A percentile compares a stretch with the other conserved stretches of the same genome.
phyloP scores from a whole-genome alignment of 31 red algal species.

The Asparagopsis taxiformis region DNA sequence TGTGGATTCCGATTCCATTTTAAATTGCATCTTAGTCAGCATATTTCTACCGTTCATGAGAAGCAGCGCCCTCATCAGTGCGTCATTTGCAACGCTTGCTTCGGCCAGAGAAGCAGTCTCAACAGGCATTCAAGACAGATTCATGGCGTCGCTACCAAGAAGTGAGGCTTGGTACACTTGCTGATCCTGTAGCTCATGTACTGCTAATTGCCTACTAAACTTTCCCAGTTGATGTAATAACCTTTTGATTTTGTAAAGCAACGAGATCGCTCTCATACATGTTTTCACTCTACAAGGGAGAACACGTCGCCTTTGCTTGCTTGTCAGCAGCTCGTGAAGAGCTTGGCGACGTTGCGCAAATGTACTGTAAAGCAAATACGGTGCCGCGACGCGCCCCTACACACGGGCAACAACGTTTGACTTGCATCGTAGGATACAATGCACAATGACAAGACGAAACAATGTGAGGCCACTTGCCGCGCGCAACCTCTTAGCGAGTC shows the following conservation, averaged over 20 bases:
- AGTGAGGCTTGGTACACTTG: neutral
- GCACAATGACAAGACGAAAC: too few species aligned
- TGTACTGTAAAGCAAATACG: too few species aligned
- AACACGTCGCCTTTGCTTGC: too few species aligned
- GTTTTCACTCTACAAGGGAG: too few species aligned
- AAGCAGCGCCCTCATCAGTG: slow-evolving; percentile 66
- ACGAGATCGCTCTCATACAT: too few species aligned
- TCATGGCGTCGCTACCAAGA: slow-evolving; percentile 38
- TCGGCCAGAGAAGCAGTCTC: slow-evolving; percentile 49
- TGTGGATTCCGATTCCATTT: slow-evolving; percentile 66
- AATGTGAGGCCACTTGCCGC: too few species aligned
- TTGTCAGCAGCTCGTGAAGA: too few species aligned
- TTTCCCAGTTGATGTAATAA: neutral
- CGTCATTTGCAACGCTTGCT: slow-evolving; percentile 46
- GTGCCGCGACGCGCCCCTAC: too few species aligned
- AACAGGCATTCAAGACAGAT: slow-evolving; percentile 67
- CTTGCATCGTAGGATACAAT: too few species aligned
- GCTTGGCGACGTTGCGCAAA: too few species aligned
- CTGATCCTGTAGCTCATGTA: neutral
- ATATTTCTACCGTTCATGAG: slow-evolving; percentile 74
- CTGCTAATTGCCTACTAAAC: neutral
- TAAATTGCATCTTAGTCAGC: slow-evolving; percentile 64
- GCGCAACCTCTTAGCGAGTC: too few species aligned
- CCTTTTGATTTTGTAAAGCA: neutral
- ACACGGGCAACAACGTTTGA: too few species aligned